Evolutionary conservation across 345 rosid genomes (phyloP).

Genomic region (Acer saccharum): DNA sequence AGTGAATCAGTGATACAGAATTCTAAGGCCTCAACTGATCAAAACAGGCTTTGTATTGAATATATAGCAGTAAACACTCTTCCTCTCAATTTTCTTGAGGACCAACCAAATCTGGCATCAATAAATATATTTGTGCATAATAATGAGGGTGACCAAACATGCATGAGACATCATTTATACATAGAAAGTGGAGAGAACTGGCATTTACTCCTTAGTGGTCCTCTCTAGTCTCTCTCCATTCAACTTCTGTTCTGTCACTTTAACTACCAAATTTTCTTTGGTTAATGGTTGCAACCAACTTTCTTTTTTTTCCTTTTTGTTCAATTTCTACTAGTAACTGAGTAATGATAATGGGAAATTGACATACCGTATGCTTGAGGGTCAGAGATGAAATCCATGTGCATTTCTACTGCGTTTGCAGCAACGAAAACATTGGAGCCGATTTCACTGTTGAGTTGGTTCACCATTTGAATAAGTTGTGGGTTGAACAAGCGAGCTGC

Average conservation of each 20-base stretch:
- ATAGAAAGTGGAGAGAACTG: neutral
- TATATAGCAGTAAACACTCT: neutral
- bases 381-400: constrained; percentile 54
- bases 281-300: constrained; percentile 9
- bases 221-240: neutral
- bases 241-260: neutral
- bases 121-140: neutral
- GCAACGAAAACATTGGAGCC: constrained; percentile 58
- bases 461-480: constrained; percentile 51
- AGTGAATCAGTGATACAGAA: too few species aligned
- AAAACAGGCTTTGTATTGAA: neutral
- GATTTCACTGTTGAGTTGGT: constrained; percentile 46
- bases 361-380: constrained; percentile 67
- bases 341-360: neutral
- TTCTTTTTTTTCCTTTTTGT: too few species aligned
- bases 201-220: constrained; percentile 18
- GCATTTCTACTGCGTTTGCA: constrained; percentile 54
- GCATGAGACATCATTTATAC: neutral
- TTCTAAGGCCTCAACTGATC: too few species aligned
- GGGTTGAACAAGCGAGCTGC: constrained; percentile 80
- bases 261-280: neutral
- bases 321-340: neutral
- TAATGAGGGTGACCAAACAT: constrained; percentile 9
- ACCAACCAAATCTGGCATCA: constrained; percentile 1
- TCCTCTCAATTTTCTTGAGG: too few species aligned